A percentile compares a stretch with the other conserved stretches of the same genome.
These are phyloP conservation scores for Collybiopsis confluens DNA, from an alignment of 768 basidiomycete genomes.

Conservation along the genomic window DNA sequence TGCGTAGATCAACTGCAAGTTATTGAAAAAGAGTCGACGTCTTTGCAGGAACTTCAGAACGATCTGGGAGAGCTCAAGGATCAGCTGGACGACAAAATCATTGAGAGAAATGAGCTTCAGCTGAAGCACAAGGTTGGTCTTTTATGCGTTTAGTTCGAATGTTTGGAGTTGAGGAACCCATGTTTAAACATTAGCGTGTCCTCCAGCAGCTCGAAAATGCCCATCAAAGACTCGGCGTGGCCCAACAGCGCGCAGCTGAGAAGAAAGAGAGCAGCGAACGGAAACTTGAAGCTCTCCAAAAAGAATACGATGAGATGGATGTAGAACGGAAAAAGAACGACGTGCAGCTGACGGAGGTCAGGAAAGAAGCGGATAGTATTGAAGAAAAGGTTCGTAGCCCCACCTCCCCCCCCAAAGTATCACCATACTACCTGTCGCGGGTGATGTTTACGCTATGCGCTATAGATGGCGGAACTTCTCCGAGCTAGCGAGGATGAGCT, in stretches of 20 bases:
- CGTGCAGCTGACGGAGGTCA: constrained; percentile 71
- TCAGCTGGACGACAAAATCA: constrained; percentile 65
- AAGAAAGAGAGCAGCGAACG: constrained; percentile 69
- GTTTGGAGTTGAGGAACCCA: too few species aligned
- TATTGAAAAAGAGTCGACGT: constrained; percentile 61
- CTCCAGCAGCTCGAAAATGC: constrained; percentile 78
- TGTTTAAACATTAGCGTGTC: constrained; percentile 57
- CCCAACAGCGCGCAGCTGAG: constrained; percentile 76
- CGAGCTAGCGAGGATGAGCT: constrained; percentile 73
- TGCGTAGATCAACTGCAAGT: constrained; percentile 75
- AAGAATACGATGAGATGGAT: constrained; percentile 77
- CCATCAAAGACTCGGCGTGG: constrained; percentile 75
- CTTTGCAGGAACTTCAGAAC: constrained; percentile 63
- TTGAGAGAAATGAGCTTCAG: constrained; percentile 67
- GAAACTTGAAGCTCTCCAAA: constrained; percentile 71
- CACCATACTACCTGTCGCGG: not conserved
- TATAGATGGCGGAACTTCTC: constrained; percentile 75
- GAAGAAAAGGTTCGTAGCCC: constrained; percentile 51
- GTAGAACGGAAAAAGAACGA: constrained; percentile 75
- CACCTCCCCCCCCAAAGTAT: not conserved
- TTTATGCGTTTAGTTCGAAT: too few species aligned
- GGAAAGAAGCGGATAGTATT: constrained; percentile 62
- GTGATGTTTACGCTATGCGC: too few species aligned
- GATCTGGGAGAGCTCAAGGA: constrained; percentile 66
- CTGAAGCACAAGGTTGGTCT: constrained; percentile 67